phyloP scores from a whole-genome alignment of 1,284 basidiomycete species.

The Cutaneotrichosporon arboriforme region DNA sequence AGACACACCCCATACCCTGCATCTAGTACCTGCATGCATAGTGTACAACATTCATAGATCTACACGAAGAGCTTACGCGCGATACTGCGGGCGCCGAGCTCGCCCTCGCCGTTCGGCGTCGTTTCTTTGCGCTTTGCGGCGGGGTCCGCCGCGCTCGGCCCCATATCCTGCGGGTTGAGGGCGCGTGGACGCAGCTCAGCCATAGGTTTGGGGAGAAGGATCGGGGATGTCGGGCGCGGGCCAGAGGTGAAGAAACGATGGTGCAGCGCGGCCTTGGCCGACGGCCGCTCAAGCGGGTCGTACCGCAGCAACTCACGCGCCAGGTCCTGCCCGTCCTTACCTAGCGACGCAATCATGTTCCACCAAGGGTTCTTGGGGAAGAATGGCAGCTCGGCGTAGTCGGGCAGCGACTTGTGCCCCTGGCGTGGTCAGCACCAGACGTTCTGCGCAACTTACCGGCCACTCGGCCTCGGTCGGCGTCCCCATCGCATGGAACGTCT shows the following conservation, averaged over 20 bases:
- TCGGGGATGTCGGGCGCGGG: constrained; percentile 41
- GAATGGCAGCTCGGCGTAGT: constrained; percentile 76
- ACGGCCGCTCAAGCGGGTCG: constrained; percentile 77
- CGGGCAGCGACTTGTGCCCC: constrained; percentile 84
- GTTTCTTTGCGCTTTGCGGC: constrained; percentile 11
- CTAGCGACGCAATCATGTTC: constrained; percentile 85
- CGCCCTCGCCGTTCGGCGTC: constrained; percentile 6
- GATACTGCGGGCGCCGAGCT: constrained; percentile 10
- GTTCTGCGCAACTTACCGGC: constrained; percentile 66
- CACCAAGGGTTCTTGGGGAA: constrained; percentile 61
- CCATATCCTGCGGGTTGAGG: constrained; percentile 39
- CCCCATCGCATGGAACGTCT: constrained; percentile 87
- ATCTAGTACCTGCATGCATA: constrained; percentile 10
- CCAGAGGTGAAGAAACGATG: constrained; percentile 42
- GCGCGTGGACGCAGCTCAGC: constrained; percentile 44
- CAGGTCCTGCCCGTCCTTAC: constrained; percentile 77
- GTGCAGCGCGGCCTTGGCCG: constrained; percentile 58
- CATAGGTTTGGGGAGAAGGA: constrained; percentile 41
- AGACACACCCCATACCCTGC: constrained; percentile 5
- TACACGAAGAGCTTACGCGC: constrained; percentile 17
- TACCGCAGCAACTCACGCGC: constrained; percentile 72
- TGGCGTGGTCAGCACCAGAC: constrained; percentile 42
- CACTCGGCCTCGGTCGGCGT: constrained; percentile 95
- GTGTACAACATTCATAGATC: constrained; percentile 12
- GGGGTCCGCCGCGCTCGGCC: neutral